phyloP scores from a whole-genome alignment of 257 asterid genomes.

The Solanum ahanhuiri region DNA sequence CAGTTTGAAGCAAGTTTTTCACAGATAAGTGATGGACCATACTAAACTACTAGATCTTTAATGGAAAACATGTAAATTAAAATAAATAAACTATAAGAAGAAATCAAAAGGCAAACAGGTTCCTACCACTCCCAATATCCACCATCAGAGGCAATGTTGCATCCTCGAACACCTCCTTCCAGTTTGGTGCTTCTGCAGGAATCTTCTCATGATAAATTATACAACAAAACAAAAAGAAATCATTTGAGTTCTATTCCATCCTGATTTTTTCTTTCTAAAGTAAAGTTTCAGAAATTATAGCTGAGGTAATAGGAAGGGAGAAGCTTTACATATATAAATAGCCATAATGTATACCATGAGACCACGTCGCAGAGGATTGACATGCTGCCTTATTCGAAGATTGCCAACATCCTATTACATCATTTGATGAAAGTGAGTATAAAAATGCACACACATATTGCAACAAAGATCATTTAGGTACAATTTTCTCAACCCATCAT shows the following conservation, averaged over 20 bases:
- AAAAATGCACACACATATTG: not conserved
- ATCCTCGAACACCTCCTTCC: slow-evolving; percentile 62
- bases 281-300: not conserved
- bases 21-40: not conserved
- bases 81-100: not conserved
- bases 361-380: slow-evolving; percentile 67
- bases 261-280: not conserved
- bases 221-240: not conserved
- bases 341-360: slow-evolving; percentile 41
- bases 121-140: slow-evolving; percentile 85
- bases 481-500: not conserved
- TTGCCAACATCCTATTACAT: slow-evolving; percentile 78
- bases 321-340: slow-evolving; percentile 1
- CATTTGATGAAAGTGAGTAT: not conserved
- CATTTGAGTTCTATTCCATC: not conserved
- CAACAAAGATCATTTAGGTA: not conserved
- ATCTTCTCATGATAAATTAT: slow-evolving; percentile 27
- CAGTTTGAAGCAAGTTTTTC: not conserved
- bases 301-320: not conserved
- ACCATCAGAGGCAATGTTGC: slow-evolving; percentile 81
- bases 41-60: not conserved
- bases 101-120: not conserved
- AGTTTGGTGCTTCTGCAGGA: slow-evolving; percentile 74
- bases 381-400: slow-evolving; percentile 88
- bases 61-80: not conserved